These are phyloP conservation scores for Scenedesmus sp. DNA, from an alignment of 163 green algal species.

Conservation along the genomic window DNA sequence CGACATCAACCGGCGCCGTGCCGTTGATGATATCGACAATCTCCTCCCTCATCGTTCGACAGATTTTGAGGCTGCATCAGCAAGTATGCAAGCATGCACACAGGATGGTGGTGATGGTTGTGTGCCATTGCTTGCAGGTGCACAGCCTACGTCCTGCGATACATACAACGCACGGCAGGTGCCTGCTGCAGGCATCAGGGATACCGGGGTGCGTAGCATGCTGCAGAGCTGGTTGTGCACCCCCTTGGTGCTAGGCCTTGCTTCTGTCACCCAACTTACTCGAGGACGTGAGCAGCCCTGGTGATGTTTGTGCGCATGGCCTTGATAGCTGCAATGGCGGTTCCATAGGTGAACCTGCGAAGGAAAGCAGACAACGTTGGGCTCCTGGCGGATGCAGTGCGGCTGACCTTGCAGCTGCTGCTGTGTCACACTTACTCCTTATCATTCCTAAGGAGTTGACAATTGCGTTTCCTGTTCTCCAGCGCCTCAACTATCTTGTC, in stretches of 20 bases:
- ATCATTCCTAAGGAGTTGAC: neutral
- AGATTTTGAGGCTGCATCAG: neutral
- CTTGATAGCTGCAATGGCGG: neutral
- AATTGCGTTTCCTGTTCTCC: neutral
- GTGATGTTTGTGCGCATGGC: neutral
- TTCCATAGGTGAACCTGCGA: neutral
- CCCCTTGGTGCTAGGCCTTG: neutral
- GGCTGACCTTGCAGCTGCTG: neutral
- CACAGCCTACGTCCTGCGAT: neutral
- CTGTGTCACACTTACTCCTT: conserved; percentile 6
- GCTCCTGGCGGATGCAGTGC: neutral
- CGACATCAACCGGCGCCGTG: neutral
- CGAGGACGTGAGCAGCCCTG: neutral
- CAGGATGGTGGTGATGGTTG: neutral
- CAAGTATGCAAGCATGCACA: neutral
- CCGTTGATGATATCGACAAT: neutral
- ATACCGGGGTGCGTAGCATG: too few species aligned
- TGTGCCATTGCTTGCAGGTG: neutral
- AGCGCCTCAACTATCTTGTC: conserved; percentile 27
- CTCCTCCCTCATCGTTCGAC: neutral
- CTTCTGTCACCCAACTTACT: neutral
- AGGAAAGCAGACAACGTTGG: neutral
- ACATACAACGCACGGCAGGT: neutral
- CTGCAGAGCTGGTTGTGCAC: neutral
- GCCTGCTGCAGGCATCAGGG: neutral